These are phyloP conservation scores for Aspergillus nidulans DNA, from an alignment of 495 filamentous ascomycete genomes.

Conservation along the genomic window DNA sequence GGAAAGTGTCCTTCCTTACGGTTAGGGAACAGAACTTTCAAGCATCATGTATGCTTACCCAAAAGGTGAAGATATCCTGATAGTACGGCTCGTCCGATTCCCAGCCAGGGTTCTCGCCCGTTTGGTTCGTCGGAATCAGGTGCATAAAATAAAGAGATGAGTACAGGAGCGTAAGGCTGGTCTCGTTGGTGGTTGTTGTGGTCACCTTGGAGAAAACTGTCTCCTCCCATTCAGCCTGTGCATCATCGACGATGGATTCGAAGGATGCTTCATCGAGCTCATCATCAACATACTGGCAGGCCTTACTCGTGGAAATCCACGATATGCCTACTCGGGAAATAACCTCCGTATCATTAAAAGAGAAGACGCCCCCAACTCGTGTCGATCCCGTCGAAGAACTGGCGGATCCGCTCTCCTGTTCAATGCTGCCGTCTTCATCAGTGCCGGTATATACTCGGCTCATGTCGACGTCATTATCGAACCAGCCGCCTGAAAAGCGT, in stretches of 20 bases:
- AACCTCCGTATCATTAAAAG: slow-evolving; percentile 36
- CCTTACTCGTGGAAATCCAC: slow-evolving; percentile 60
- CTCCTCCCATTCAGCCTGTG: slow-evolving; percentile 53
- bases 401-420: slow-evolving; percentile 24
- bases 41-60: slow-evolving; percentile 37
- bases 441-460: slow-evolving; percentile 29
- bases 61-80: slow-evolving; percentile 43
- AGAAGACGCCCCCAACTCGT: slow-evolving; percentile 33
- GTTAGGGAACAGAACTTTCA: neutral
- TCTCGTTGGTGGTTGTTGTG: slow-evolving; percentile 50
- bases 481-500: slow-evolving; percentile 44
- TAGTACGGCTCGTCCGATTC: slow-evolving; percentile 58
- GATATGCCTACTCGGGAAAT: slow-evolving; percentile 67
- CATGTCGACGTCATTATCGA: slow-evolving; percentile 42
- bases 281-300: slow-evolving; percentile 53
- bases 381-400: slow-evolving; percentile 25
- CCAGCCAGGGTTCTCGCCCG: slow-evolving; percentile 69
- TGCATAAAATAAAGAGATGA: slow-evolving; percentile 66
- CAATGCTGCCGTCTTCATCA: slow-evolving; percentile 25
- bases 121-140: slow-evolving; percentile 65
- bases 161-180: slow-evolving; percentile 58
- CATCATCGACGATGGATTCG: slow-evolving; percentile 41
- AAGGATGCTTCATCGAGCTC: slow-evolving; percentile 50
- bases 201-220: slow-evolving; percentile 61
- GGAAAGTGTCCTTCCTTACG: slow-evolving; percentile 50